Evolutionary conservation across 2,329 filamentous ascomycete genomes (phyloP).

Genomic region (Bipolaris sorokiniana): DNA sequence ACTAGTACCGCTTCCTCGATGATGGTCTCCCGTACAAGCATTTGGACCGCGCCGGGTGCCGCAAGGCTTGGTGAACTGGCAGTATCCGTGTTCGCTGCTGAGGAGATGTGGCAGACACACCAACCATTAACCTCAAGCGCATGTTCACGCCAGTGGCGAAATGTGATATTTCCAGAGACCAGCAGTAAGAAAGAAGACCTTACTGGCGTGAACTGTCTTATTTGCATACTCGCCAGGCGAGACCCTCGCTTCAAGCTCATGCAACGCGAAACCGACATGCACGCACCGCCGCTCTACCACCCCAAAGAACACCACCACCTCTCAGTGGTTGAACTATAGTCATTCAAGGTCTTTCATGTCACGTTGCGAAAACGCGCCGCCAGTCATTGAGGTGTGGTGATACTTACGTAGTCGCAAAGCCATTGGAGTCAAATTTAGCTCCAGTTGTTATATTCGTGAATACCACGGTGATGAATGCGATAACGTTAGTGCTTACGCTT

Average conservation of each 20-base stretch:
- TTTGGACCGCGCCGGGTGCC: not conserved
- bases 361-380: not conserved
- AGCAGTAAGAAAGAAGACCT: not conserved
- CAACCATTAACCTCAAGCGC: not conserved
- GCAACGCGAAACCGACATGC: conserved; percentile 1
- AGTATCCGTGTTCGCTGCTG: not conserved
- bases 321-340: not conserved
- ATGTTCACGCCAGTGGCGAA: not conserved
- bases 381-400: not conserved
- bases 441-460: not conserved
- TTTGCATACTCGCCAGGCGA: not conserved
- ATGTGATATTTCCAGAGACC: not conserved
- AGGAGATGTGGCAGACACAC: not conserved
- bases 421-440: not conserved
- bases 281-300: not conserved
- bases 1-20: conserved; percentile 1
- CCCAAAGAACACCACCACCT: not conserved
- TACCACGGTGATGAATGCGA: not conserved
- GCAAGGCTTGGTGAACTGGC: not conserved
- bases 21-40: not conserved
- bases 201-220: not conserved
- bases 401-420: not conserved
- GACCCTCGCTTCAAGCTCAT: not conserved
- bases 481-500: not conserved
- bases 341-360: not conserved